A percentile compares a stretch with the other conserved stretches of the same genome.
phyloP scores from a whole-genome alignment of 495 filamentous ascomycete genomes.

The Podospora pseudopauciseta region DNA sequence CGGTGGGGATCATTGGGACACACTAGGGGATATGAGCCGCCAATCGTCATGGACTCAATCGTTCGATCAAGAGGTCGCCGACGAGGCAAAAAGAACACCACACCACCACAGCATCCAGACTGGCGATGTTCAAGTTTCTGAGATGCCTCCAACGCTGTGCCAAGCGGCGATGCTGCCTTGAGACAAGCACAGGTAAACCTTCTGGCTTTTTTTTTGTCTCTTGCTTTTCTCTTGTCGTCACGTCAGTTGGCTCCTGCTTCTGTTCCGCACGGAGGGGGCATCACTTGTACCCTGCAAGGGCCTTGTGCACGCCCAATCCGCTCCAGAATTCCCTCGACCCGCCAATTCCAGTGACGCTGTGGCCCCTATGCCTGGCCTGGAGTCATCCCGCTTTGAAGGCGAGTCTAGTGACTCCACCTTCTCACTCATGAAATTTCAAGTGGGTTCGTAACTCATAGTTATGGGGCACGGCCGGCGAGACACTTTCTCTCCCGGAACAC shows the following conservation, averaged over 20 bases:
- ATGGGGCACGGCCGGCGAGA: slow-evolving; percentile 2
- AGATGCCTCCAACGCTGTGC: background rate
- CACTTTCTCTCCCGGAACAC: background rate
- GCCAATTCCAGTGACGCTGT: background rate
- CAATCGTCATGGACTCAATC: background rate
- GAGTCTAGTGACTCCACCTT: slow-evolving; percentile 4
- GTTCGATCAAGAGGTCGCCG: background rate
- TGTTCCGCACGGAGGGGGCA: background rate
- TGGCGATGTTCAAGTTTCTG: background rate
- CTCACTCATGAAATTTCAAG: background rate
- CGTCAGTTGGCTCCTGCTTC: background rate
- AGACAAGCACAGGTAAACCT: background rate
- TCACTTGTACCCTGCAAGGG: background rate
- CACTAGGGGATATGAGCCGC: background rate
- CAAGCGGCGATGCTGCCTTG: background rate
- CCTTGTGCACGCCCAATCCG: background rate
- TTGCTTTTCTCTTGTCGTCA: background rate
- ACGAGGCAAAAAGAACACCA: background rate
- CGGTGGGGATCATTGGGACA: background rate
- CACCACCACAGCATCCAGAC: background rate
- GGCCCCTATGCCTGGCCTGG: background rate
- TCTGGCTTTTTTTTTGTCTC: background rate
- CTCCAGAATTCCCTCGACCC: background rate
- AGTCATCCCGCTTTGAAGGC: slow-evolving; percentile 3
- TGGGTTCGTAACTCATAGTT: background rate